Conservation (phyloP, 2,329 filamentous ascomycete genomes). For the Ampelomyces quisqualis region DNA sequence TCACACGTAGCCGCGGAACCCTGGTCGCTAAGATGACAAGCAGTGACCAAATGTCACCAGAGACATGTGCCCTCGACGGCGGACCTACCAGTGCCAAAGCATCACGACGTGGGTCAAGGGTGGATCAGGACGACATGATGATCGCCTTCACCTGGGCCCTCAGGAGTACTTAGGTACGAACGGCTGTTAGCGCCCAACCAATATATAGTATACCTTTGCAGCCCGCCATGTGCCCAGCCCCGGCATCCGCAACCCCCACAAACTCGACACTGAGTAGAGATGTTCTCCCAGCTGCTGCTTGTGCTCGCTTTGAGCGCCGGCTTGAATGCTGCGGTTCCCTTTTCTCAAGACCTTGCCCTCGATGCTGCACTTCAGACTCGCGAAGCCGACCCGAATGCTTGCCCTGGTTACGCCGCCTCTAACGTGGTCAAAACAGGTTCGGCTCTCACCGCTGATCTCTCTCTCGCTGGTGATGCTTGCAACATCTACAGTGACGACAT, state of each 20-base stretch:
- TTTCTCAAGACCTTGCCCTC: slow-evolving; percentile 8
- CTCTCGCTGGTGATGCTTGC: slow-evolving; percentile 66
- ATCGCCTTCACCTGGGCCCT: not conserved
- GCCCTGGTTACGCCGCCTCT: slow-evolving; percentile 68
- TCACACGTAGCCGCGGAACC: too few species aligned
- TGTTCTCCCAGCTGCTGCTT: slow-evolving; percentile 22
- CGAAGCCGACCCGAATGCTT: slow-evolving; percentile 50
- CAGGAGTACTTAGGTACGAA: too few species aligned
- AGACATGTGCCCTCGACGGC: too few species aligned
- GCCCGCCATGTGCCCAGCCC: too few species aligned
- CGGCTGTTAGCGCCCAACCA: not conserved
- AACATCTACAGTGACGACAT: slow-evolving; percentile 62
- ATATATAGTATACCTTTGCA: not conserved
- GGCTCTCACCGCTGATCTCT: slow-evolving; percentile 68
- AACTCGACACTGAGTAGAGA: slow-evolving; percentile 7
- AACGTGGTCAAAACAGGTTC: slow-evolving; percentile 56
- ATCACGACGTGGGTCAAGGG: slow-evolving; percentile 14
- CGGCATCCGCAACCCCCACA: too few species aligned
- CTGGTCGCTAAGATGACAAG: too few species aligned
- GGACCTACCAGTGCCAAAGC: not conserved
- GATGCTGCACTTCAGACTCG: slow-evolving; percentile 7
- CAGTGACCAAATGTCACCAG: not conserved
- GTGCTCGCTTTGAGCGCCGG: slow-evolving; percentile 18
- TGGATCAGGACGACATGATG: slow-evolving; percentile 6
- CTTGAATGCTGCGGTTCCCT: slow-evolving; percentile 19